A percentile compares a stretch with the other conserved stretches of the same genome.
Conservation (phyloP, 2,329 filamentous ascomycete species). For the Colletotrichum lentis region DNA sequence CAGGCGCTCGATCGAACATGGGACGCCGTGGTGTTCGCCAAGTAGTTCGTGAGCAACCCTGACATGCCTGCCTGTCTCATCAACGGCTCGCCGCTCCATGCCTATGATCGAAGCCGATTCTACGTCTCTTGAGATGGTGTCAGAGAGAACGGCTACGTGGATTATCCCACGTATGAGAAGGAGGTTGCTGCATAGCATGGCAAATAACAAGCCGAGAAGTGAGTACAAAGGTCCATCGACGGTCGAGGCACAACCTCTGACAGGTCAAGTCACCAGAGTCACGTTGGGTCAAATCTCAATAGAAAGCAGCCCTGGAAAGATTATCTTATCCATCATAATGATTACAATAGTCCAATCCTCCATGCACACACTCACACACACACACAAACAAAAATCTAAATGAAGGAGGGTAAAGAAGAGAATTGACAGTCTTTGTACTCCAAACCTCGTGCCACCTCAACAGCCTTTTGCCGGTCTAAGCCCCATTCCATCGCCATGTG, state of each 20-base stretch:
- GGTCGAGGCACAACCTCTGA: background rate
- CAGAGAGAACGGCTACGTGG: slow-evolving; percentile 47
- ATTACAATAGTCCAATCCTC: background rate
- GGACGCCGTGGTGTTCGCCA: slow-evolving; percentile 54
- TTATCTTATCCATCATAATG: no score
- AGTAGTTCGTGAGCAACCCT: slow-evolving; percentile 56
- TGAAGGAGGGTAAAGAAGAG: slow-evolving; percentile 34
- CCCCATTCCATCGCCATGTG: no score
- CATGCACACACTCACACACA: background rate
- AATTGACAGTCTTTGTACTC: slow-evolving; percentile 27
- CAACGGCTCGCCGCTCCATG: slow-evolving; percentile 49
- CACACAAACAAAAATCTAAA: slow-evolving; percentile 11
- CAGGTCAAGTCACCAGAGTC: background rate
- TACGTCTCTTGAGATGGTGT: slow-evolving; percentile 43
- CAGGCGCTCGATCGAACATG: slow-evolving; percentile 42
- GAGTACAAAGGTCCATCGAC: background rate
- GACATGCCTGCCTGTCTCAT: slow-evolving; percentile 54
- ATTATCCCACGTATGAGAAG: slow-evolving; percentile 43
- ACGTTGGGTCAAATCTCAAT: no score
- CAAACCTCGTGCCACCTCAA: background rate
- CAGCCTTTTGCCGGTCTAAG: background rate
- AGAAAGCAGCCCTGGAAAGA: background rate
- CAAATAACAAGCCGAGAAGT: background rate
- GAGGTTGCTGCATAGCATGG: no score
- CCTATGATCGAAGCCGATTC: slow-evolving; percentile 51